Base-by-base conservation (phyloP, 2,329 filamentous ascomycete genomes). In the Endocalyx cinctus region DNA sequence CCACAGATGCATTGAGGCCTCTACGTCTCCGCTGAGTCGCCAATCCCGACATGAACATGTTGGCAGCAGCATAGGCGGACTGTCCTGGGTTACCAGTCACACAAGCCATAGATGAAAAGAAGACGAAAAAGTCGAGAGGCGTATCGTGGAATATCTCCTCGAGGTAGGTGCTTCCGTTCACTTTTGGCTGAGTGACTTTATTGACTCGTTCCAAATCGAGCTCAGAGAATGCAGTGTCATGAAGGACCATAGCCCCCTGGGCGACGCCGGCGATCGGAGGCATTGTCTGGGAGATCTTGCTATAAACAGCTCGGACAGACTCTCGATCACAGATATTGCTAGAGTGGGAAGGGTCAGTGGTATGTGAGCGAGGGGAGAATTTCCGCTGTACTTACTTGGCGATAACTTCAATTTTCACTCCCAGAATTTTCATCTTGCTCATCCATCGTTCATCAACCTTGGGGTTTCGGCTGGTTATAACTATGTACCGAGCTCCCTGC, bases 181-280 rank as follows among this genome's bases (percentile, higher is more conserved):
- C 55, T 46, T 66, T 68, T 2, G 64, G 64, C 0, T 42, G 36
- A 0, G 58, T 38, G 0, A 56, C 55, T 11, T 46, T 39, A 5
- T 47, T 27, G 17, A 64, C 39, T 3, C 50, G 39, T 1, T 60
- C 54, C n/a, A 46, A 47, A 5, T 49, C 34, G 36, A 35, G 17
- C 39, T 38, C 53, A 55, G 55, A 16, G 27, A 66, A 52, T 2
- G 49, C 34, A 18, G 14, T 37, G 35, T 71, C 66, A 3, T 47
- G 35, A 0, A 72, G 51, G 3, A 71, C 58, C 61, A 70, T 63
- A 10, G 67, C 66, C 1, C 56, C 67, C 23, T 70, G 56, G 1
- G 52, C 55, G 1, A 70, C 61, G 12, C 69, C 69, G 0, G 43
- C 56, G 17, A 72, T 58, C 0, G 55, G 52, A 0, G 60, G 59